Base-by-base conservation (phyloP, 495 filamentous ascomycete species). In the Xylaria castorea region DNA sequence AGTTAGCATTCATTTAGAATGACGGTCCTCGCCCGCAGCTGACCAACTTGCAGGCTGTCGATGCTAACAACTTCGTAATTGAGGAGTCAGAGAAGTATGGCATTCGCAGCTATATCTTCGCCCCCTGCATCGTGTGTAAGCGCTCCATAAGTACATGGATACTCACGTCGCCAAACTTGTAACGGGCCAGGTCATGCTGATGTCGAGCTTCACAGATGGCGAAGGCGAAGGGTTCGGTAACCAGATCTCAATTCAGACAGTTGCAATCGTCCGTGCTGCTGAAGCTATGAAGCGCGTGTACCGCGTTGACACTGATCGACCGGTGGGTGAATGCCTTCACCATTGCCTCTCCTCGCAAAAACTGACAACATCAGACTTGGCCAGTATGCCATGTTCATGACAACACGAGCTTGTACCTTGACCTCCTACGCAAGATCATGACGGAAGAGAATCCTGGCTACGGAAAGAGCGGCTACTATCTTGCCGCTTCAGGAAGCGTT, bases 341-440 rank as follows among this genome's bases (percentile, higher is more conserved):
- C 27, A 36, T 73, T 12, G 7, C 46, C 25, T 27, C 51, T 32
- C 14, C 22, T 27, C 50, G 53, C n/a, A 27, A 20, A 40, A 32
- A 57, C 72, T 66, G 60, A 71, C 27, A 6, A 51, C 27, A 36
- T 12, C 27, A 86, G 85, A 76, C 75, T 7, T 87, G 85, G 85
- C 85, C 86, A 0, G 84, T 88, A 5, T 83, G 80, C 66, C 84
- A 87, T 70, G 71, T 88, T 36, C 14, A 46, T 0, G 86, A 88
- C 66, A 87, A 81, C 30, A 78, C 81, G 0, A 75, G 58, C 0
- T 75, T 87, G 2, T 87, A 87, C 65, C 61, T 86, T 16, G 74
- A 82, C 18, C 79, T 87, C 5, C 66, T 86, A 30, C 79, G 79
- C 3, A 77, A 72, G 22, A 87, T 87, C n/a, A 75, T 88, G 22